Percentiles rank a stretch among this genome's conserved stretches.
Conservation (phyloP, 1,284 basidiomycete species). For the Trichosporon asahii region DNA sequence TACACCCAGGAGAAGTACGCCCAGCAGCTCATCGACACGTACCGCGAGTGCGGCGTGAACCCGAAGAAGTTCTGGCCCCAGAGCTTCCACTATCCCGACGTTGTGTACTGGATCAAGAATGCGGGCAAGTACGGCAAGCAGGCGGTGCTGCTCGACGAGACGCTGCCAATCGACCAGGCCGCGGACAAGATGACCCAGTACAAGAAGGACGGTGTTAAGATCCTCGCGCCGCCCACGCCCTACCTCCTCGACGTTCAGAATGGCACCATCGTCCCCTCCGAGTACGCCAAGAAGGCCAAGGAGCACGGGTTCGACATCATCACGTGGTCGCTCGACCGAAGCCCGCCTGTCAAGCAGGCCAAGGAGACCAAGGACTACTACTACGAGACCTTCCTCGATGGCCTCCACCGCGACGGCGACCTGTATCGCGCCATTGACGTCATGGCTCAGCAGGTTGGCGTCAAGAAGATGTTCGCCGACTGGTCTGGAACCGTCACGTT, state of each 20-base stretch:
- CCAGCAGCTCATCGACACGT: slow-evolving; percentile 23
- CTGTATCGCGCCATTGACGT: slow-evolving; percentile 22
- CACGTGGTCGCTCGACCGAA: slow-evolving; percentile 27
- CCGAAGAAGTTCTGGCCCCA: slow-evolving; percentile 22
- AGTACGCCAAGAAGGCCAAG: slow-evolving; percentile 23
- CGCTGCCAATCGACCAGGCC: slow-evolving; percentile 12
- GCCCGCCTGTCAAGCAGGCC: slow-evolving; percentile 15
- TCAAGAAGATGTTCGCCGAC: slow-evolving; percentile 25
- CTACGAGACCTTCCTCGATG: slow-evolving; percentile 14
- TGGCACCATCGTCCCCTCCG: slow-evolving; percentile 20
- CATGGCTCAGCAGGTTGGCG: slow-evolving; percentile 20
- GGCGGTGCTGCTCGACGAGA: slow-evolving; percentile 25
- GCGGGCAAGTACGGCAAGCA: slow-evolving; percentile 24
- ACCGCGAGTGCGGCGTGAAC: slow-evolving; percentile 15
- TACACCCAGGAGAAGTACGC: slow-evolving; percentile 26
- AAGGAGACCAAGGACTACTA: slow-evolving; percentile 19
- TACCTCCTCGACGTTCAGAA: slow-evolving; percentile 21
- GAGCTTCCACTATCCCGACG: slow-evolving; percentile 24
- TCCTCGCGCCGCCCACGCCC: slow-evolving; percentile 21
- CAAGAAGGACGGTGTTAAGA: slow-evolving; percentile 20
- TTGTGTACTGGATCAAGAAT: slow-evolving; percentile 22
- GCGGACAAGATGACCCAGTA: slow-evolving; percentile 8
- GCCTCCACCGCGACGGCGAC: slow-evolving; percentile 24
- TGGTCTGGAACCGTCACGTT: slow-evolving; percentile 24
- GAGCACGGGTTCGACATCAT: slow-evolving; percentile 21